phyloP scores from a whole-genome alignment of 768 basidiomycete genomes.

The Kwoniella dejecticola region DNA sequence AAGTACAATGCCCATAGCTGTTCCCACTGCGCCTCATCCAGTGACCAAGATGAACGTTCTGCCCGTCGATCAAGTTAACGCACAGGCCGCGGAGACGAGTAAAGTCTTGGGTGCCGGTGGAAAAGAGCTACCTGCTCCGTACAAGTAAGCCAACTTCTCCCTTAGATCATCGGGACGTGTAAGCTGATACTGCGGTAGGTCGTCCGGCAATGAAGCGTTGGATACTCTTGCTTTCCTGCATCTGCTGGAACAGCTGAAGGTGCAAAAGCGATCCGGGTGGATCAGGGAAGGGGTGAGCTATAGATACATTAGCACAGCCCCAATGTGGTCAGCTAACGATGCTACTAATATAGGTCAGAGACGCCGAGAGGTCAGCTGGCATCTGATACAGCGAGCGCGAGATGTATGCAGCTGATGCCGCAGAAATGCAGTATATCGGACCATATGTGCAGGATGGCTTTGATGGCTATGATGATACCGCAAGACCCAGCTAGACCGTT shows the following conservation, averaged over 20 bases:
- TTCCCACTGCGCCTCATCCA: constrained; percentile 15
- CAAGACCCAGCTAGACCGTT: constrained; percentile 71
- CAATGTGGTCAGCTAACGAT: neutral
- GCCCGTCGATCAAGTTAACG: neutral
- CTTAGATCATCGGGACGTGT: neutral
- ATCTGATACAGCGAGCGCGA: too few relatives aligned
- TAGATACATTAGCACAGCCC: constrained; percentile 8
- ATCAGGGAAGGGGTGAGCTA: constrained; percentile 70
- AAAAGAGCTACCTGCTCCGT: constrained; percentile 48
- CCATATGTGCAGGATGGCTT: constrained; percentile 89
- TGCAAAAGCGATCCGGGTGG: constrained; percentile 97
- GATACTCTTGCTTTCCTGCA: constrained; percentile 91
- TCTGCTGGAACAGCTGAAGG: constrained; percentile 84
- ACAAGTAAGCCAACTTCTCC: constrained; percentile 43
- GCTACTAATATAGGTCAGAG: constrained; percentile 66
- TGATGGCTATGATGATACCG: constrained; percentile 85
- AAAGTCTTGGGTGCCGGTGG: constrained; percentile 47
- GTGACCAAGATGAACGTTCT: constrained; percentile 24
- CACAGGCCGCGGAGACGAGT: constrained; percentile 6
- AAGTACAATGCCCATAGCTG: constrained; percentile 7
- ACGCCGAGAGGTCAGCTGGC: constrained; percentile 72
- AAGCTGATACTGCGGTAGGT: constrained; percentile 29
- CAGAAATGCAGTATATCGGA: constrained; percentile 71
- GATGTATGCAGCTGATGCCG: neutral
- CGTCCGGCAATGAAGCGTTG: constrained; percentile 59